Conservation (phyloP, 176 grass and related monocot species). For the Oryza meridionalis region DNA sequence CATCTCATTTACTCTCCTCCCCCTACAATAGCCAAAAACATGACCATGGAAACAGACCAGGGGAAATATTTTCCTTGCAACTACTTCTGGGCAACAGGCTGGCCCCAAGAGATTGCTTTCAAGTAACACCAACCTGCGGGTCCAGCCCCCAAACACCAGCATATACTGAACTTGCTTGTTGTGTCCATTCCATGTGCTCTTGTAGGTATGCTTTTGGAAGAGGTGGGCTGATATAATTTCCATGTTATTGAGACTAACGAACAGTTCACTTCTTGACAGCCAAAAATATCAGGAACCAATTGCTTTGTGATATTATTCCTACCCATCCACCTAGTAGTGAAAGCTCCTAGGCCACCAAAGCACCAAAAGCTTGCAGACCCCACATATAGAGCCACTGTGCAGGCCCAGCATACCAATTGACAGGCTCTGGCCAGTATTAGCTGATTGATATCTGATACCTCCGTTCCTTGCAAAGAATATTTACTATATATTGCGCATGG, state of each 20-base stretch:
- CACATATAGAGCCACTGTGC: slow-evolving; percentile 15
- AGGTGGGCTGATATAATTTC: neutral
- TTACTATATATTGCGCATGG: slow-evolving; percentile 17
- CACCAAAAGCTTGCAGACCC: slow-evolving; percentile 24
- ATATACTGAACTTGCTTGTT: neutral
- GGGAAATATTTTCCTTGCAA: neutral
- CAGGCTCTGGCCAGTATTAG: slow-evolving; percentile 13
- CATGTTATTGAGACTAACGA: neutral
- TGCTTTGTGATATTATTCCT: slow-evolving; percentile 10
- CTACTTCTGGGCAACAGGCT: neutral
- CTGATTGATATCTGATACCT: slow-evolving; percentile 1
- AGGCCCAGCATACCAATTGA: neutral
- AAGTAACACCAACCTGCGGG: slow-evolving; percentile 28
- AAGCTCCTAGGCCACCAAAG: slow-evolving; percentile 18
- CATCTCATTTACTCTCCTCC: neutral
- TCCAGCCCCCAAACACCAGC: neutral
- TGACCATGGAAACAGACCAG: neutral
- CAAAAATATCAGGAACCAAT: slow-evolving; percentile 28
- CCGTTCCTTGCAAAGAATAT: slow-evolving; percentile 17
- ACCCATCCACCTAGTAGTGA: slow-evolving; percentile 23
- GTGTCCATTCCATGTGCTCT: slow-evolving; percentile 10
- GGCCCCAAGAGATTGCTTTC: slow-evolving; percentile 5
- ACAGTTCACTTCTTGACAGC: neutral
- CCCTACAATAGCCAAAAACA: neutral
- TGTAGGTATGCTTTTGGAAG: neutral